Base-by-base conservation (phyloP, 176 grass and related monocot genomes). In the Microstegium vimineum region DNA sequence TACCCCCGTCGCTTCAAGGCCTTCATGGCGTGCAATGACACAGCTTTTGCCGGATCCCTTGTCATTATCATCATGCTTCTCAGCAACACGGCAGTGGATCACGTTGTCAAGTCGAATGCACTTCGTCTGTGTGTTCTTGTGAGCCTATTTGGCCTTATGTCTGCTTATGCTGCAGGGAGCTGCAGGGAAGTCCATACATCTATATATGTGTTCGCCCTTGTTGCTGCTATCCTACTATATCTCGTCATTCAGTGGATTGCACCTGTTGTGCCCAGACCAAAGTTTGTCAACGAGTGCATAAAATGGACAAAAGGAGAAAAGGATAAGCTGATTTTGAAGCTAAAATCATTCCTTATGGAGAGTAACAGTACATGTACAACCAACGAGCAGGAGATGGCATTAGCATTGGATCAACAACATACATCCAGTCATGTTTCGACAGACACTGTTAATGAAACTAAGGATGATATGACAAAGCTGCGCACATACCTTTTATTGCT, bases 21-120 rank as follows among this genome's bases (percentile, higher is more conserved):
- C 2, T 87, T 81, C 62, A 67, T 87, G 70, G 71, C n/a, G 1
- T 87, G 78, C 78, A 87, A 81, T 8, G 71, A 73, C 28, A 87
- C 71, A 15, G 71, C 71, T 15, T 87, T 87, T 60, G 62, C 85
- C 5, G 70, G 70, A 34, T 86, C 77, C 20, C 70, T 86, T 56
- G 77, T 86, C 45, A 86, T 86, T 54, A 69, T 81, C 85, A 41
- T 81, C 47, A 86, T 75, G 70, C 71, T 86, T 27, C 70, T 86
- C 46, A 86, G 61, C 61, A 67, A 75, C 62, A 75, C 85, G 0
- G 71, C 77, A 14, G 69, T 28, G 13, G 22, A 75, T 81, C 78
- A 60, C 2, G 62, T 69, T 73, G 61, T 34, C 26, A 36, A 26
- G 61, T 86, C 85, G 7, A 86, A 81, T 8, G 70, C 62, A 33